Evolutionary conservation across 1,139 yeast genomes (phyloP), one percentile per base, ranked within the genome.

Genomic region (Scheffersomyces lignicola): DNA sequence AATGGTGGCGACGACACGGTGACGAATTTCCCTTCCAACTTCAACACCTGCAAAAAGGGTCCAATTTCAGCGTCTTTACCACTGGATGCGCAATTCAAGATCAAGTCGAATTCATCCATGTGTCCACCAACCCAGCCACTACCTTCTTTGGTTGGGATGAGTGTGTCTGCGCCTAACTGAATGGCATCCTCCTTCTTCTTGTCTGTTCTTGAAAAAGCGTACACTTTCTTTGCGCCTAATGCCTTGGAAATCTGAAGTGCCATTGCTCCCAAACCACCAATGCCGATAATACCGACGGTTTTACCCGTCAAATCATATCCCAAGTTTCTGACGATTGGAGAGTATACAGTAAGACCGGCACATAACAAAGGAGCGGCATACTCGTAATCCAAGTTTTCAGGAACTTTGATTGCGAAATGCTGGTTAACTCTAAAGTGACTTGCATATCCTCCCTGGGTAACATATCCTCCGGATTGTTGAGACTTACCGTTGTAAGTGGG

Each of bases 231-330:
- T 15, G 80, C 79, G 25, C 81, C 83, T 44, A 78, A 49, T 5
- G 81, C 82, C 43, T 71, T 68, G 33, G 81, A 73, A 44, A 76
- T 68, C 62, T 72, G 69, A 40, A 77, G 61, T 24, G 78, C 80
- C 72, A 76, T 69, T 57, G 76, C 81, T 25, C 83, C 83, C 43
- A 78, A 60, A 30, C 83, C 83, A 45, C 83, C 83, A 41, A 78
- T 63, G 42, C 83, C 83, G 41, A 75, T 61, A 44, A 78, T 60
- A 38, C 77, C 83, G 34, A 78, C 79, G 33, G 60, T 65, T 35
- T 58, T 58, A 31, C 72, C 67, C 37, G 72, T 68, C 8, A 62
- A 54, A 38, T 64, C 72, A 38, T 56, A 48, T 18, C 45, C 43
- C 11, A 35, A 26, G 42, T 65, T 66, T 50, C 77, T 59, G 34